phyloP scores from a whole-genome alignment of 495 filamentous ascomycete species.

The Rhizodiscina lignyota region DNA sequence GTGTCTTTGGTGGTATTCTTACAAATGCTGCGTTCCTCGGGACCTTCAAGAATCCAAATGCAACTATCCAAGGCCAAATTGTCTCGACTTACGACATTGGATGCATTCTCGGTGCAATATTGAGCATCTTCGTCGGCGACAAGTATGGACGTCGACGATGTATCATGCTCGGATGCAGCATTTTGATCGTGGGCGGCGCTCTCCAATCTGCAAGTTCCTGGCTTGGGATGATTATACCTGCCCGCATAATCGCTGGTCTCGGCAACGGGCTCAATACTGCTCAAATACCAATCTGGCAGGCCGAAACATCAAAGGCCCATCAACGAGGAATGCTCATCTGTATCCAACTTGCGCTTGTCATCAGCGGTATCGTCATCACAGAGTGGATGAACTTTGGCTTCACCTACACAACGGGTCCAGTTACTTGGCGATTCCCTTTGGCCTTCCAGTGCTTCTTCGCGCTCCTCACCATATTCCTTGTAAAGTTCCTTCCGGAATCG shows the following conservation, averaged over 20 bases:
- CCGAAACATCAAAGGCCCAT: constrained; percentile 1
- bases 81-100: constrained; percentile 35
- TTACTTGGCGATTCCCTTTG: neutral
- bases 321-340: neutral
- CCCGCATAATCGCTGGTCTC: constrained; percentile 38
- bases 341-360: neutral
- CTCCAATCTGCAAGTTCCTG: constrained; percentile 21
- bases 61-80: constrained; percentile 20
- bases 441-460: neutral
- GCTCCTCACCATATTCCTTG: neutral
- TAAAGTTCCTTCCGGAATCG: neutral
- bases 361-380: neutral
- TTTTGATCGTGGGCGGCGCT: constrained; percentile 27
- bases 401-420: neutral
- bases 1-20: neutral
- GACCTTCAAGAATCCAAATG: constrained; percentile 1
- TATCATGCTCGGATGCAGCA: constrained; percentile 24
- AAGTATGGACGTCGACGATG: constrained; percentile 28
- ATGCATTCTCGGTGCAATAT: constrained; percentile 25
- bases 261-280: constrained; percentile 24
- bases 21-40: neutral
- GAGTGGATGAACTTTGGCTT: neutral
- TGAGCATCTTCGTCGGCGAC: constrained; percentile 29
- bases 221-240: constrained; percentile 45
- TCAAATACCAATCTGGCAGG: neutral